Evolutionary conservation across 352 stramenopile genomes (phyloP), one percentile per base, ranked within the genome.

Genomic region (Plasmopara viticola): DNA sequence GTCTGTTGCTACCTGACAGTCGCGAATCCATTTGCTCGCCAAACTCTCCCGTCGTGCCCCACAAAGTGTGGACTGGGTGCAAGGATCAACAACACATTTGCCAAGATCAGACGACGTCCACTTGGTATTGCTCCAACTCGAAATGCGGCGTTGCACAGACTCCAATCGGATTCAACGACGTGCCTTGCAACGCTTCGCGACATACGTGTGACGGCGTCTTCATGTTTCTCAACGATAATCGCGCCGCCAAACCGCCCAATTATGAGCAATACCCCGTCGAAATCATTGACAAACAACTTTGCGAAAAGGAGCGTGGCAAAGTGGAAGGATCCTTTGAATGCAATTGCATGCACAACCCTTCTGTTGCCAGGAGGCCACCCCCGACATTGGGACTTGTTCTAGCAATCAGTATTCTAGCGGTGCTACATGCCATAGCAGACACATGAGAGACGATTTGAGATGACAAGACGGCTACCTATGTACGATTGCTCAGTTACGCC

Each of bases 161-260:
- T 13, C 78, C 81, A 0, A 5, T 31, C 10, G 77, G 76, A 10
- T 90, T 92, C 58, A 70, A 73, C 15, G 64, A 86, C 48, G 64
- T 58, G 14, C 78, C 76, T 14, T 92, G 81, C 53, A 81, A 85
- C 28, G 30, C 53, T 1, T 65, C 68, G 4, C 52, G 71, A 17
- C 56, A 70, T 48, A 92, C 78, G 1, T 92, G 81, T 52, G 59
- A 62, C 41, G 75, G 74, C 44, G 60, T 62, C 33, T 61, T 88
- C 44, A 76, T 76, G 68, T 79, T 90, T 51, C 62, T 92, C 14
- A 88, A 92, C 63, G 78, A 92, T 47, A 87, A 89, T 43, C 70
- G 77, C 0, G 77, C 70, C 0, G 81, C 76, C 6, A 91, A 91
- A 53, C 81, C 81, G n/a, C 72, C 74, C 8, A 77, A 83, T 51